Conservation (phyloP, 1,139 yeast species). For the Candida sanyaensis region DNA sequence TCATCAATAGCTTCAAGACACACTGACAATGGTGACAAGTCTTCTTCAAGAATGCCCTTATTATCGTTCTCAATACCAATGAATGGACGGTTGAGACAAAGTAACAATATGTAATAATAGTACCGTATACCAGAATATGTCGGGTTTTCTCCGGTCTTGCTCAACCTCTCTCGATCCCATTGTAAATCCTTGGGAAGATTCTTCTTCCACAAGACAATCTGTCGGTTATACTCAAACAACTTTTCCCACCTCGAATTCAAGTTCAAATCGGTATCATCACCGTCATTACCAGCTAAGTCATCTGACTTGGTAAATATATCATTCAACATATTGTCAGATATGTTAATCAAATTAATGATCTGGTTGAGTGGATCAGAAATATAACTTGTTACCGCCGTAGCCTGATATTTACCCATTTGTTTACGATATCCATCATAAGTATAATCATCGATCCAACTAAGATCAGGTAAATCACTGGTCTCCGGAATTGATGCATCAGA, state of each 20-base stretch:
- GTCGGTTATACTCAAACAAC: conserved; percentile 44
- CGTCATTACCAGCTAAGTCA: conserved; percentile 13
- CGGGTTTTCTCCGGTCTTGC: conserved; percentile 50
- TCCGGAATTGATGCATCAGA: conserved; percentile 64
- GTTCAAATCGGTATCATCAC: conserved; percentile 31
- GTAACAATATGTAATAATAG: conserved; percentile 56
- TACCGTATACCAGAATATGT: conserved; percentile 54
- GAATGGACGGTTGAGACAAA: conserved; percentile 63
- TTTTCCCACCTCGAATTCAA: conserved; percentile 39
- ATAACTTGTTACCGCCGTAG: conserved; percentile 20
- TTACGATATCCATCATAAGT: conserved; percentile 32
- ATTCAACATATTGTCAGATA: conserved; percentile 55
- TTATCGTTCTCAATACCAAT: conserved; percentile 32
- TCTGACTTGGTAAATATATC: conserved; percentile 48
- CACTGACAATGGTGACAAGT: conserved; percentile 33
- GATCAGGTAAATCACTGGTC: conserved; percentile 61
- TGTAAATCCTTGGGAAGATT: conserved; percentile 49
- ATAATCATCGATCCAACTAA: conserved; percentile 55
- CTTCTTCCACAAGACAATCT: conserved; percentile 53
- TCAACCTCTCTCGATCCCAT: conserved; percentile 49
- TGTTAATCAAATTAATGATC: conserved; percentile 49
- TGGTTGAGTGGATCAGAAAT: conserved; percentile 51
- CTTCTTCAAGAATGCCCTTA: conserved; percentile 9
- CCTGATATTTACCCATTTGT: conserved; percentile 12
- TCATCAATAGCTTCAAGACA: conserved; percentile 47